phyloP scores from a whole-genome alignment of 1,284 basidiomycete species.

The Cutaneotrichosporon spelunceum region DNA sequence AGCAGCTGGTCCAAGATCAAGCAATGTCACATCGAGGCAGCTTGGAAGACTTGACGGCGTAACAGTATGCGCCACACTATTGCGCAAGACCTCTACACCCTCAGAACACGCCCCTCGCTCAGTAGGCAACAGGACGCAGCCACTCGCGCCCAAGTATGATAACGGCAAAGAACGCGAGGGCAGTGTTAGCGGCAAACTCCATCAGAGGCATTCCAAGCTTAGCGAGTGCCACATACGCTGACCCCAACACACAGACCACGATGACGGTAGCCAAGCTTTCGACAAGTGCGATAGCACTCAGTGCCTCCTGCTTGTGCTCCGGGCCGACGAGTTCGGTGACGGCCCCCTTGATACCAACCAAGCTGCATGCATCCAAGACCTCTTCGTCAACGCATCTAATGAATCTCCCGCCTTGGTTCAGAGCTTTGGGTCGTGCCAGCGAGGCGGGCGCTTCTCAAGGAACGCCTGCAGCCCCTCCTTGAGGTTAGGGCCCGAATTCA shows the following conservation, averaged over 20 bases:
- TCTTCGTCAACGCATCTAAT: not conserved
- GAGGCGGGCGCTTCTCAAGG: slow-evolving; percentile 18
- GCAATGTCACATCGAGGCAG: too few species aligned
- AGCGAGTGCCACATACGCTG: not conserved
- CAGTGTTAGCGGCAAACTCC: not conserved
- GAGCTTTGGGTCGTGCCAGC: slow-evolving; percentile 20
- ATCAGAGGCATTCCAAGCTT: slow-evolving; percentile 1
- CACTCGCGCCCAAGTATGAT: too few species aligned
- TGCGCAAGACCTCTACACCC: too few species aligned
- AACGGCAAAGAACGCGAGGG: too few species aligned
- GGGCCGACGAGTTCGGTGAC: not conserved
- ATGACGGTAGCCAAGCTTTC: not conserved
- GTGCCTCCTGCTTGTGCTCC: slow-evolving; percentile 5
- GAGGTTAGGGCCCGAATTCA: slow-evolving; percentile 11
- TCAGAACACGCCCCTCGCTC: too few species aligned
- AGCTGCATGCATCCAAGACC: not conserved
- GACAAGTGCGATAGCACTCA: not conserved
- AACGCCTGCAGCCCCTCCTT: slow-evolving; percentile 22
- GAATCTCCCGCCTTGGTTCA: not conserved
- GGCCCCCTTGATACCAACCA: not conserved
- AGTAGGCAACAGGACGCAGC: too few species aligned
- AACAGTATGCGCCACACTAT: too few species aligned
- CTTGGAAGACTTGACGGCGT: too few species aligned
- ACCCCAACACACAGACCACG: not conserved
- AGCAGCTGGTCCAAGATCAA: too few species aligned